Conservation (phyloP, 805 yeast species). For the Jamesozyma gamospora region DNA sequence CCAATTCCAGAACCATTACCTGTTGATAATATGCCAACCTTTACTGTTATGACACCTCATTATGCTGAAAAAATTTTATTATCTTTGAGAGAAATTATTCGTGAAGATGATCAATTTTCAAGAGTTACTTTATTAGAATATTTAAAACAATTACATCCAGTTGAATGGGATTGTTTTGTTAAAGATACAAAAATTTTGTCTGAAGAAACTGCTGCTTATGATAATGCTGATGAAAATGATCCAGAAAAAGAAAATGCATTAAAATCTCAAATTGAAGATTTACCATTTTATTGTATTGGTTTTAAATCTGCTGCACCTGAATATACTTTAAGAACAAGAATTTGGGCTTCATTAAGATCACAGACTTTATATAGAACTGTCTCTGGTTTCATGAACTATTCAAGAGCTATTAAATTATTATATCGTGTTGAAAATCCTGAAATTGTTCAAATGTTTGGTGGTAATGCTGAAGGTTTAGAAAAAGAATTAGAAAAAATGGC, state of each 20-base stretch:
- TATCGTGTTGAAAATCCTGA: conserved; percentile 94
- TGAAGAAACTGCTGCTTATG: conserved; percentile 80
- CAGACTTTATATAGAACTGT: conserved; percentile 96
- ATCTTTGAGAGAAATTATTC: conserved; percentile 89
- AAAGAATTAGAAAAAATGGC: conserved; percentile 90
- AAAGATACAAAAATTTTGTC: conserved; percentile 93
- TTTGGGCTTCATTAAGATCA: conserved; percentile 96
- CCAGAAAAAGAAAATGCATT: conserved; percentile 55
- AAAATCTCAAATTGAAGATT: conserved; percentile 79
- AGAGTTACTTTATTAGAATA: conserved; percentile 90
- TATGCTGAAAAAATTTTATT: conserved; percentile 88
- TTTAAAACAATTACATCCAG: conserved; percentile 88
- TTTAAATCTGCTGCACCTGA: conserved; percentile 97
- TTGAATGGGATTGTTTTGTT: conserved; percentile 96
- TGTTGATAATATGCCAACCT: conserved; percentile 99
- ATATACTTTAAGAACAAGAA: conserved; percentile 89
- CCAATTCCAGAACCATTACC: conserved; percentile 99
- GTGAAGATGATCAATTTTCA: conserved; percentile 94
- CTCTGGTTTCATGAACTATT: conserved; percentile 96
- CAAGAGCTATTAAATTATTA: conserved; percentile 87
- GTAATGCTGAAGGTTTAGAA: conserved; percentile 93
- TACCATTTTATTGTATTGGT: conserved; percentile 93
- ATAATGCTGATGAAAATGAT: conserved; percentile 34
- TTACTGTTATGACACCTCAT: conserved; percentile 93
- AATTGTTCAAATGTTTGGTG: conserved; percentile 95